Evolutionary conservation across 768 basidiomycete species (phyloP).

Genomic region (Russula virescens): DNA sequence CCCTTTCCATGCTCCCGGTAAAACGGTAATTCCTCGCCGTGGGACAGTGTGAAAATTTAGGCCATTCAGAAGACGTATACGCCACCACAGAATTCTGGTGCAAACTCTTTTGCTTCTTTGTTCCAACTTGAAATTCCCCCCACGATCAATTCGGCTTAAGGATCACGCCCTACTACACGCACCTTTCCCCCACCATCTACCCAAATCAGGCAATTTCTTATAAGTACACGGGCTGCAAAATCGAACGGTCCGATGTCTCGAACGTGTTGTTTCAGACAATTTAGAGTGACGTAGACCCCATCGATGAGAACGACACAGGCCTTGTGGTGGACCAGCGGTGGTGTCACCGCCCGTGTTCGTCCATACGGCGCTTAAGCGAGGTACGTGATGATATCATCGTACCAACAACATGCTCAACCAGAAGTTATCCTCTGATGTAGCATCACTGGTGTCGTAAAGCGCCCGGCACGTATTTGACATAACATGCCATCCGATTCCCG

Average conservation of each 20-base stretch:
- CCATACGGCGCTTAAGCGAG: no score
- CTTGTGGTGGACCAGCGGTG: neutral
- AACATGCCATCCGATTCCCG: no score
- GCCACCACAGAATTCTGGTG: neutral
- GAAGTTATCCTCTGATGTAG: no score
- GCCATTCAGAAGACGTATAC: neutral
- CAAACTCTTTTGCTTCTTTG: neutral
- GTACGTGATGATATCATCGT: no score
- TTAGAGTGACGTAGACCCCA: neutral
- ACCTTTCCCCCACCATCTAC: neutral
- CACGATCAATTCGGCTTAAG: neutral
- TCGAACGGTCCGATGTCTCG: neutral
- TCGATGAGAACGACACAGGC: neutral
- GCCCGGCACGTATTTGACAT: no score
- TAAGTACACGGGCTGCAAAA: neutral
- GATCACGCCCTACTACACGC: neutral
- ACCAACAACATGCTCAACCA: no score
- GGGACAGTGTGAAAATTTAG: neutral
- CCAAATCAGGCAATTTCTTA: neutral
- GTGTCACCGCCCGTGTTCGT: no score
- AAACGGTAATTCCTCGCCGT: no score
- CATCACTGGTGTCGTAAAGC: no score
- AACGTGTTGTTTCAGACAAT: neutral
- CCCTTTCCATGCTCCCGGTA: no score
- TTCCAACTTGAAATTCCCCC: neutral